Base-by-base conservation (phyloP, 345 rosid genomes). In the Passiflora organensis region DNA sequence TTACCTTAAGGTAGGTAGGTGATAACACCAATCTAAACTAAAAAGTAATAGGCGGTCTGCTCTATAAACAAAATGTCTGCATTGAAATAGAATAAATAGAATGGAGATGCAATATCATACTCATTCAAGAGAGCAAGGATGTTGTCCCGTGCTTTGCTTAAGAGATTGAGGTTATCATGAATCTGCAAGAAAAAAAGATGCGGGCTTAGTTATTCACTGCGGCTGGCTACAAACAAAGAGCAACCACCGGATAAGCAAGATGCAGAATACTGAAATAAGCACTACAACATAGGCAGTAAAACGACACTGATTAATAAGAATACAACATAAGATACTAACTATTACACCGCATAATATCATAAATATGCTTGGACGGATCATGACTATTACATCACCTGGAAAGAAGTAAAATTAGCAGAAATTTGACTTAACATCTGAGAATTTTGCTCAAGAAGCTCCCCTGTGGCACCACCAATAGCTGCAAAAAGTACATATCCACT, bases 401-500 rank as follows among this genome's bases (percentile, higher is more conserved):
- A 79, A 61, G 83, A 66, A 17, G 82, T 64, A 59, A 87, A 82
- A 69, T 87, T 87, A 48, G 84, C 46, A 59, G 87, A 76, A 53
- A 85, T 75, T 78, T 82, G 93, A 70, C 70, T 76, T 55, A 87
- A 78, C 73, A 84, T 76, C 43, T 87, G 87, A 48, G 89, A 66
- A 75, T 80, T 85, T 71, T 85, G 81, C 75, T 82, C 89, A 34
- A 87, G 80, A 67, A 87, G 84, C 62, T 85, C 86, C 63, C 87
- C 87, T 1, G 78, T 78, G 38, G 70, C 69, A 66, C 89, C 89
- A 59, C 89, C 89, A 58, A 87, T 87, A 55, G 75, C 96, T 87
- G 82, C 55, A 77, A 70, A 58, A 25, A 21, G 49, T 10, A 67
- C 4, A 49, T 6, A 8, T 28, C n/a, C 22, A 42, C n/a, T 52